Evolutionary conservation across 257 asterid species (phyloP), one percentile per base, ranked within the genome.

Genomic region (Scutellaria minor): DNA sequence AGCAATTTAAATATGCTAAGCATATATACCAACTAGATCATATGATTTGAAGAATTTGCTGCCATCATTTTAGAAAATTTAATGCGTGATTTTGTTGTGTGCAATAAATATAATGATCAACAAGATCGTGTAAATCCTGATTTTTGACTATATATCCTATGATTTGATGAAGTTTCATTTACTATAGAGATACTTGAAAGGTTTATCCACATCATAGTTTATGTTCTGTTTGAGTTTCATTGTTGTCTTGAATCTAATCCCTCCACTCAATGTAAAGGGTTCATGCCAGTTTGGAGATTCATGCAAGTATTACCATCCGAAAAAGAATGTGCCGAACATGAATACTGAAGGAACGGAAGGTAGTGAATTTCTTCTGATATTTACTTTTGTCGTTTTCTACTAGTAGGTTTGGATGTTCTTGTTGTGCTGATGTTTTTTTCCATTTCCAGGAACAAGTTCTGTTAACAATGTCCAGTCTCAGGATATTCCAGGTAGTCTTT

Each of bases 261-360:
- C 2, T 52, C 41, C 10, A 22, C 24, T 6, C 57, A 76, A 74
- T 59, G 1, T 58, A 35, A 56, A 94, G 99, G 97, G 99, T 9
- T 84, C 85, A n/a, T 94, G 99, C 85, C 92, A 75, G 48, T 85
- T 88, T 72, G 93, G 98, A 65, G 92, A 91, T 75, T 83, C 85
- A 62, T 94, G 97, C 84, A 89, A 82, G 83, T 89, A 87, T 77
- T 85, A 86, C 83, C 99, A 94, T 82, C 99, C 99, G 48, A 83
- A 78, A 83, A 85, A 80, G 72, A 83, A 81, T 62, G 42, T 56
- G 54, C 83, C 68, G 41, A 76, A 64, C 40, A 39, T 66, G 60
- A 80, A 59, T 60, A 15, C 78, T 77, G 84, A 78, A 74, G 82
- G 75, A 77, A 57, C 54, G 61, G 83, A 78, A 88, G 96, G 96